Evolutionary conservation across 1,284 basidiomycete species (phyloP), one percentile per base, ranked within the genome.

Genomic region (Ceratobasidium papillatum): DNA sequence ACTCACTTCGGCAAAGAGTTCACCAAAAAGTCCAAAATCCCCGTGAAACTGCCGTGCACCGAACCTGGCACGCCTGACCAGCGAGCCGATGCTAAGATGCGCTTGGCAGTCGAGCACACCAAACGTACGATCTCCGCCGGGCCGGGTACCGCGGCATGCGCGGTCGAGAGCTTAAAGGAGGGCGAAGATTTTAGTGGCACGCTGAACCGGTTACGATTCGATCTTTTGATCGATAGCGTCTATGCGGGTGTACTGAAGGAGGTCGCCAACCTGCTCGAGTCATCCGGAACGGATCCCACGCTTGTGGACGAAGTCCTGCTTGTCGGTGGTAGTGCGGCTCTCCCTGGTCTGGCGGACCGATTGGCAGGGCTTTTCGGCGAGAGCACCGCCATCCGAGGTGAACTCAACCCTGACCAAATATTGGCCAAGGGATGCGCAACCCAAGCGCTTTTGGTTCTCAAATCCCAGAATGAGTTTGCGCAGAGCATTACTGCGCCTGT

Each of bases 1-100:
- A 90, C 92, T 76, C 94, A 94, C 86, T 98, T 99, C 83, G 91
- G 94, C 72, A 93, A 96, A 81, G 97, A 99, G 80, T 99, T 99
- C 82, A 94, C 94, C 72, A 99, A 99, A 84, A 99, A 99, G 87
- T 96, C 92, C 49, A 96, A 96, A 83, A 88, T 89, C 30, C 85
- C 91, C 0, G 86, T 98, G 49, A 83, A 87, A 17, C 76, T 90
- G 88, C 77, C 87, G 49, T 66, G 64, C 49, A 66, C 64, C 25
- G 47, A 47, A 4, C 90, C 91, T 45, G 83, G 88, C 22, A 82
- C 83, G 4, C 83, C 84, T 62, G 93, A 96, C 83, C 89, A 90
- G 80, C 93, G 98, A 27, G 95, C 97, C 3, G 94, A 96, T 81
- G 94, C 95, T 64, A 98, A 98, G 82, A 89, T 99, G 51, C 88